Evolutionary conservation across 371 early-diverging fungal species (phyloP).

Genomic region (Cokeromyces recurvatus): DNA sequence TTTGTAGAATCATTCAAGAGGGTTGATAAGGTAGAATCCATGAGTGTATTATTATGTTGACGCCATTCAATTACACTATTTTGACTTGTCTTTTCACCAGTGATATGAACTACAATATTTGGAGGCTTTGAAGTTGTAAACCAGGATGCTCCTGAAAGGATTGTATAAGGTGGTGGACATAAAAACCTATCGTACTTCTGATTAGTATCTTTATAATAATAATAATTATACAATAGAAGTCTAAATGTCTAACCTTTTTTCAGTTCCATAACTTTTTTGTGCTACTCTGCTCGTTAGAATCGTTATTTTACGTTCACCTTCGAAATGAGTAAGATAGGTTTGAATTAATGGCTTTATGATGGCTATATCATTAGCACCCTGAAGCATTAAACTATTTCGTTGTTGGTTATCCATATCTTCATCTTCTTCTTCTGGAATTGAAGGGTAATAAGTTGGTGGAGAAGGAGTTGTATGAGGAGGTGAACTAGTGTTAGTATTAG

Average conservation of each 20-base stretch:
- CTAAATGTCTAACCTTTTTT: conserved; percentile 52
- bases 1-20: too few species aligned
- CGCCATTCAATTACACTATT: conserved; percentile 47
- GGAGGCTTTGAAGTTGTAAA: conserved; percentile 16
- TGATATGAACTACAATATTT: conserved; percentile 36
- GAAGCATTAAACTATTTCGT: neutral
- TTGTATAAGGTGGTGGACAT: conserved; percentile 78
- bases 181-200: conserved; percentile 45
- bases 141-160: conserved; percentile 66
- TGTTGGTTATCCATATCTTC: conserved; percentile 21
- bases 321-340: conserved; percentile 31
- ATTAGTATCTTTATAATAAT: too few species aligned
- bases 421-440: conserved; percentile 48
- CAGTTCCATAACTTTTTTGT: conserved; percentile 84
- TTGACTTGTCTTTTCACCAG: conserved; percentile 40
- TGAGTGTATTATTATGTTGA: conserved; percentile 11
- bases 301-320: conserved; percentile 64
- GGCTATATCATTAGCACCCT: conserved; percentile 19
- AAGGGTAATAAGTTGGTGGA: conserved; percentile 37
- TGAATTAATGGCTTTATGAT: conserved; percentile 35
- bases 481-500: conserved; percentile 6
- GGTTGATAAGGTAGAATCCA: conserved; percentile 6
- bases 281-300: conserved; percentile 79
- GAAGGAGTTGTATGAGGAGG: conserved; percentile 27
- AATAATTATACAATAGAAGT: too few species aligned